Evolutionary conservation across 805 yeast genomes (phyloP), one percentile per base, ranked within the genome.

Genomic region (Metschnikowia baotianmanensis): DNA sequence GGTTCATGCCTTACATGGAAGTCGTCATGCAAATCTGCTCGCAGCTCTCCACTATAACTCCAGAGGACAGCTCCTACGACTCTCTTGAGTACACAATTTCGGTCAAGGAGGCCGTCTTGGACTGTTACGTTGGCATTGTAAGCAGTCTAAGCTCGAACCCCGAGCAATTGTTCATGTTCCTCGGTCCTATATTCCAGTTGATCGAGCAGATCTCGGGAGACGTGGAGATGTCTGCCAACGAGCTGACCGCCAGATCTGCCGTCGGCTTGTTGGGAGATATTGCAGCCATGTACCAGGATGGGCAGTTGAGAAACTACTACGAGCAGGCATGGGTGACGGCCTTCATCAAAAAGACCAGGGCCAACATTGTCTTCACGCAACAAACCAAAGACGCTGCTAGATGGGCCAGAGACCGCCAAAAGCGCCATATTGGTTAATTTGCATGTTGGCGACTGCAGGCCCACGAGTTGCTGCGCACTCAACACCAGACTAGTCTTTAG

Each of bases 381-480:
- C 67, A 74, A 40, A 88, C 97, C 10, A 80, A 78, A 59, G 93
- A 85, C 56, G 86, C 96, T n/a, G 97, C 97, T 7, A 79, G 90
- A 66, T 93, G 98, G 98, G 97, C 99, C 12, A 78, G 93, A 52
- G 96, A 86, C 56, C 96, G 83, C 65, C 86, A 78, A 59, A 78
- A 77, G 63, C 67, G 69, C 45, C 72, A 67, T 13, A 33, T 39
- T 16, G 47, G 38, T 18, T 43, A 25, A 33, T 26, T 18, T 11
- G n/a, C 20, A 9, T 7, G 15, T 2, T 25, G 28, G 6, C 7
- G 13, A 15, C 28, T n/a, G 31, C 19, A 8, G 20, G 19, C 5
- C 6, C 16, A 6, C 6, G 10, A 6, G 10, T 6, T 19, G 12
- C 19, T n/a, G 20, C 9, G 31, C 18, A 15, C 31, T 13, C 15